Base-by-base conservation (phyloP, 371 early-diverging fungal species). In the Furculomyces boomerangus region DNA sequence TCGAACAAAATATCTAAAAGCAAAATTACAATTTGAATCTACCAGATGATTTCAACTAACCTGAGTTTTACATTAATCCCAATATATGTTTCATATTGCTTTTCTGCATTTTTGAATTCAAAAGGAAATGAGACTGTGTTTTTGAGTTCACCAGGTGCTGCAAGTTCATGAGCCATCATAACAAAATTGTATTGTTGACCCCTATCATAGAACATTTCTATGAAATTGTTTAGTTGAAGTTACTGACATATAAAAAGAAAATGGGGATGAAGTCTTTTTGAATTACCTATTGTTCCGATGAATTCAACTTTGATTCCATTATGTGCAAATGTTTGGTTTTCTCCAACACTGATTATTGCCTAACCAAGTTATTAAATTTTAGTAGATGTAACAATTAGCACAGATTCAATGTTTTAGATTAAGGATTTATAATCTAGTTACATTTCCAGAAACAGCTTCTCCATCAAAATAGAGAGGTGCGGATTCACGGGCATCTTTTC, bases 381-480 rank as follows among this genome's bases (percentile, higher is more conserved):
- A 7, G 24, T 31, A 16, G n/a, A 47, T n/a, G n/a, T n/a, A n/a
- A n/a, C n/a, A n/a, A n/a, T n/a, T n/a, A n/a, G n/a, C n/a, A n/a
- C n/a, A n/a, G n/a, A n/a, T n/a, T n/a, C n/a, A n/a, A n/a, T n/a
- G n/a, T n/a, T n/a, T n/a, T n/a, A n/a, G n/a, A n/a, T n/a, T n/a
- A n/a, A n/a, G n/a, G n/a, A n/a, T n/a, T n/a, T n/a, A n/a, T n/a
- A n/a, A n/a, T n/a, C n/a, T n/a, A n/a, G 57, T 35, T 75, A 91
- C 94, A 80, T 89, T 93, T 58, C 98, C 98, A 22, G 74, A 58
- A 25, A 97, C 89, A 3, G 85, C 73, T 63, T 97, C 98, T 10
- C 93, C 95, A 67, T 97, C 98, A 66, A 92, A 86, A 65, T 88
- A 97, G 8, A 97, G 75, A n/a, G 98, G 96, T 54, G 81, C 83